A percentile compares a stretch with the other conserved stretches of the same genome.
Conservation (phyloP, 2,329 filamentous ascomycete species). For the Penicillium sp. region DNA sequence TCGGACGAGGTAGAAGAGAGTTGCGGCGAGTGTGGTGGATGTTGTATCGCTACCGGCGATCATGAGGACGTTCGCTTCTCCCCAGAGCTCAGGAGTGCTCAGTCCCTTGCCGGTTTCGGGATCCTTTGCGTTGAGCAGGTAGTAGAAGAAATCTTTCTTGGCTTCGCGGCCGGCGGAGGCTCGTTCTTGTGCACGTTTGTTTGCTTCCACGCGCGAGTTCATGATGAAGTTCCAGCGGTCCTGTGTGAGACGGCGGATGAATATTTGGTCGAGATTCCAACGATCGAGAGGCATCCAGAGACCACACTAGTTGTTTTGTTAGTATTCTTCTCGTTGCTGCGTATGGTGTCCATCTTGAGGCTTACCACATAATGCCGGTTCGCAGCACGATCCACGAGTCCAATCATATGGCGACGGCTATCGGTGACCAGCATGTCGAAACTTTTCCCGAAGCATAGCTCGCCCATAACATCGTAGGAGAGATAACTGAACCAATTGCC, state of each 20-base stretch:
- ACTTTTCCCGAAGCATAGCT: slow-evolving; percentile 56
- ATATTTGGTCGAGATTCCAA: slow-evolving; percentile 67
- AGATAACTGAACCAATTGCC: slow-evolving; percentile 48
- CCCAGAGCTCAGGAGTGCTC: slow-evolving; percentile 69
- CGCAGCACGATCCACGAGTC: slow-evolving; percentile 69
- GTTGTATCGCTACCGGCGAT: slow-evolving; percentile 75
- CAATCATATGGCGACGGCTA: slow-evolving; percentile 65
- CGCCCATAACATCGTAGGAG: slow-evolving; percentile 57
- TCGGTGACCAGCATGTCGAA: slow-evolving; percentile 54
- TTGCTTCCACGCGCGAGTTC: slow-evolving; percentile 70
- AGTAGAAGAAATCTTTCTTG: slow-evolving; percentile 76
- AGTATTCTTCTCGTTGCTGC: neutral
- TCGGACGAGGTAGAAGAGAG: slow-evolving; percentile 47
- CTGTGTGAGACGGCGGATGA: slow-evolving; percentile 69
- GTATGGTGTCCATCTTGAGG: slow-evolving; percentile 14
- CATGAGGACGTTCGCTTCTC: slow-evolving; percentile 72
- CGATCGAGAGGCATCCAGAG: slow-evolving; percentile 71
- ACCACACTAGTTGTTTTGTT: slow-evolving; percentile 59
- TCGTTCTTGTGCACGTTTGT: slow-evolving; percentile 63
- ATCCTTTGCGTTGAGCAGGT: slow-evolving; percentile 72
- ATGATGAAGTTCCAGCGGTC: slow-evolving; percentile 72
- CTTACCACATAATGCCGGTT: slow-evolving; percentile 70
- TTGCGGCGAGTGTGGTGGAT: slow-evolving; percentile 61
- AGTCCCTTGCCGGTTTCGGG: slow-evolving; percentile 72
- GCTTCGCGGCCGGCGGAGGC: slow-evolving; percentile 65